Percentiles rank a stretch among this genome's conserved stretches.
phyloP scores from a whole-genome alignment of 2,329 filamentous ascomycete genomes.

The Arachnomyces sp. region DNA sequence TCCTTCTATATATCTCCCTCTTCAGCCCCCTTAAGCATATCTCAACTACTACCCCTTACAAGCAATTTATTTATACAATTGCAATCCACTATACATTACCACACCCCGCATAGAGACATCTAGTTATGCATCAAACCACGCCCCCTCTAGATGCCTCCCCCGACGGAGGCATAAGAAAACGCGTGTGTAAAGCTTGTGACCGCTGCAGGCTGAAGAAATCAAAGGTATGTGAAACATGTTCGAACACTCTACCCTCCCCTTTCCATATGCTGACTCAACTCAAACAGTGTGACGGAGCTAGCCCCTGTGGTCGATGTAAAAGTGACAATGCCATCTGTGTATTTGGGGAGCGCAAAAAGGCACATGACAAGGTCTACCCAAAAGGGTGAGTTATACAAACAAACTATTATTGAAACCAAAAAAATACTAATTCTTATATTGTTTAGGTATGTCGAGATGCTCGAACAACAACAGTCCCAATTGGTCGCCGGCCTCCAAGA shows the following conservation, averaged over 20 bases:
- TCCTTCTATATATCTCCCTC: too few species aligned
- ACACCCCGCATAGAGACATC: too few species aligned
- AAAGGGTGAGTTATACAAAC: constrained; percentile 46
- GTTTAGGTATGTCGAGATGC: constrained; percentile 55
- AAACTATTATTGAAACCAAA: constrained; percentile 2
- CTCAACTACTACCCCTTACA: too few species aligned
- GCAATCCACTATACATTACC: too few species aligned
- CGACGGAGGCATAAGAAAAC: constrained; percentile 36
- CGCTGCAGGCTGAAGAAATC: constrained; percentile 59
- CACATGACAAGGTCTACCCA: constrained; percentile 59
- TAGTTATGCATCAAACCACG: too few species aligned
- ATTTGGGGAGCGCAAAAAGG: constrained; percentile 58
- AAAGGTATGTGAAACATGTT: constrained; percentile 42
- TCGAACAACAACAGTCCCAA: constrained; percentile 57
- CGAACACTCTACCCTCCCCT: constrained; percentile 1
- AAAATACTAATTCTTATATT: background rate
- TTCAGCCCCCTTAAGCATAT: too few species aligned
- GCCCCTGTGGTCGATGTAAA: constrained; percentile 54
- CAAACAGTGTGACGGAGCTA: constrained; percentile 53
- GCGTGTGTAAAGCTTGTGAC: constrained; percentile 60
- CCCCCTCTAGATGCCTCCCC: too few species aligned
- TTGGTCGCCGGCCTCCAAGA: constrained; percentile 54
- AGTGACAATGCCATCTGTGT: constrained; percentile 58
- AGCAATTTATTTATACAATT: too few species aligned
- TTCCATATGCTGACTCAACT: background rate